Conservation (phyloP, 768 basidiomycete genomes). For the Melanogaster broomeanus region DNA sequence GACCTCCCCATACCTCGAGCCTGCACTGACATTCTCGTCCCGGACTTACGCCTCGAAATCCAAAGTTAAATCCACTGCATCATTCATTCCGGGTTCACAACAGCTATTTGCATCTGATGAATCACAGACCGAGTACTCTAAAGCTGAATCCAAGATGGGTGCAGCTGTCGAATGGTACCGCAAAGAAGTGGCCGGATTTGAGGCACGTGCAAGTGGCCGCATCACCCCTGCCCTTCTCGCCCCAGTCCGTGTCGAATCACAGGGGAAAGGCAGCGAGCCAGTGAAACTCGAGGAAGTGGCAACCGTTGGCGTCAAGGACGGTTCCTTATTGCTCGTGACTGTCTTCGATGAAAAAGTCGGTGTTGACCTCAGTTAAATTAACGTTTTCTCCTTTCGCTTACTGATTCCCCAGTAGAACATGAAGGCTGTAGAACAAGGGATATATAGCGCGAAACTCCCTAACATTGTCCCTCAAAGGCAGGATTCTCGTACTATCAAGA, state of each 20-base stretch:
- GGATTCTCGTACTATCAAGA: constrained; percentile 71
- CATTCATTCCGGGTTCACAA: constrained; percentile 69
- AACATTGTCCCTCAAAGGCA: constrained; percentile 70
- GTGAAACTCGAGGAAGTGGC: constrained; percentile 68
- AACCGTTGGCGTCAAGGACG: constrained; percentile 80
- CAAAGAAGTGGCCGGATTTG: constrained; percentile 72
- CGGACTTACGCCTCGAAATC: constrained; percentile 32
- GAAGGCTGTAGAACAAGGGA: constrained; percentile 72
- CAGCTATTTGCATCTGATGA: constrained; percentile 55
- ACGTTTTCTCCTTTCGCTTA: constrained; percentile 10
- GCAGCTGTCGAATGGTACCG: constrained; percentile 70
- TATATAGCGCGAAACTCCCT: constrained; percentile 77
- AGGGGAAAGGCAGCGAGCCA: constrained; percentile 36
- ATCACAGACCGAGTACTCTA: constrained; percentile 60
- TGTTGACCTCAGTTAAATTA: constrained; percentile 1
- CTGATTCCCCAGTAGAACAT: constrained; percentile 55
- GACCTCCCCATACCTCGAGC: not conserved
- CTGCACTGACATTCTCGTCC: not conserved
- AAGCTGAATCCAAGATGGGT: constrained; percentile 64
- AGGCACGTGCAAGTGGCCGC: constrained; percentile 73
- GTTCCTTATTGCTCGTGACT: constrained; percentile 69
- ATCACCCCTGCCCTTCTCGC: constrained; percentile 72
- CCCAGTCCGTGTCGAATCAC: constrained; percentile 61
- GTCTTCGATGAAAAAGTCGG: constrained; percentile 79
- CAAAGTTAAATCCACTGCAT: constrained; percentile 50